Conservation (phyloP, 345 rosid species). For the Barbarea vulgaris region DNA sequence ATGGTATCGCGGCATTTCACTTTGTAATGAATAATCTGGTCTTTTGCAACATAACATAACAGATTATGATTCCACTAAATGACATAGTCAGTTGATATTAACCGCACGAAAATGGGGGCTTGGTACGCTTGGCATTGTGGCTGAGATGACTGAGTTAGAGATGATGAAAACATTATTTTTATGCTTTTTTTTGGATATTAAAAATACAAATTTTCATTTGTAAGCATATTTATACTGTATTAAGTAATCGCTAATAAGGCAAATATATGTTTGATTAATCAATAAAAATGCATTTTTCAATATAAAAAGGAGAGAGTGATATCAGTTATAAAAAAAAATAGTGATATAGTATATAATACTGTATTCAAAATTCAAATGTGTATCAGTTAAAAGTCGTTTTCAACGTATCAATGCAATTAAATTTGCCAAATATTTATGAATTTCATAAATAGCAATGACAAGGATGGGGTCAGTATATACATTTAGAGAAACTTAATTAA, state of each 20-base stretch:
- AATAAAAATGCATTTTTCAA: neutral
- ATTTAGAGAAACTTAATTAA: constrained; percentile 6
- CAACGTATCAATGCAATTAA: constrained; percentile 20
- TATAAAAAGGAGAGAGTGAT: neutral
- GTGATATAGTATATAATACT: too few relatives aligned
- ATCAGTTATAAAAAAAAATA: too few relatives aligned
- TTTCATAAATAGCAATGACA: neutral
- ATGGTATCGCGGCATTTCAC: neutral
- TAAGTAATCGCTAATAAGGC: neutral
- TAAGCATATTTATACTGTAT: neutral
- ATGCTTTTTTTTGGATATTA: too few relatives aligned
- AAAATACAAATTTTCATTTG: neutral
- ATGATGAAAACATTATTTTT: neutral
- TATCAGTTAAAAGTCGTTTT: constrained; percentile 2
- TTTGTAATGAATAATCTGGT: neutral
- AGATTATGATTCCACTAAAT: neutral
- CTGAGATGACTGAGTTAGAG: neutral
- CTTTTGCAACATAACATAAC: neutral
- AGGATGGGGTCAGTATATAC: constrained; percentile 21
- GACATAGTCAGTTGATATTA: neutral
- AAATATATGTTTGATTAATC: neutral
- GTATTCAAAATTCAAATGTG: neutral
- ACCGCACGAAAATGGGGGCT: too few relatives aligned
- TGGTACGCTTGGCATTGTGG: neutral
- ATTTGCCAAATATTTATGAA: neutral